These are phyloP conservation scores for Barnettozyma sucrosica DNA, from an alignment of 805 yeast species.

Conservation along the genomic window DNA sequence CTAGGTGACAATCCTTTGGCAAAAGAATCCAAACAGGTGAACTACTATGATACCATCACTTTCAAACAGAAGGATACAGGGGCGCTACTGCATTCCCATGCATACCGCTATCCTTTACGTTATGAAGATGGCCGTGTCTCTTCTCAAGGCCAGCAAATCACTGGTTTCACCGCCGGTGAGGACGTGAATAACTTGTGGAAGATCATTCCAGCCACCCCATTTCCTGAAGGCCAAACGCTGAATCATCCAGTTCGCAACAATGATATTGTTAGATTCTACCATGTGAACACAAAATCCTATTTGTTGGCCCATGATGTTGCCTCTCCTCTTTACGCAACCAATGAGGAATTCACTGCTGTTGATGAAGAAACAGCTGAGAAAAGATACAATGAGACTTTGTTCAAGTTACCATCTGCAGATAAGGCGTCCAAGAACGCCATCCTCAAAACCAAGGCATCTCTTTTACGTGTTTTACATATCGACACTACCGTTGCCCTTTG, in stretches of 20 bases:
- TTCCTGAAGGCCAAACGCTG: constrained; percentile 32
- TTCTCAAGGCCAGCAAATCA: constrained; percentile 91
- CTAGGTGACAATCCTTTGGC: constrained; percentile 79
- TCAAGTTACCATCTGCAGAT: constrained; percentile 60
- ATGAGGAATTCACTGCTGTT: constrained; percentile 85
- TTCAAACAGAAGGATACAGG: constrained; percentile 76
- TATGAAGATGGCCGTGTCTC: constrained; percentile 96
- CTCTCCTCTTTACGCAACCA: constrained; percentile 86
- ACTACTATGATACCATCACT: constrained; percentile 72
- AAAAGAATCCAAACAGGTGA: constrained; percentile 59
- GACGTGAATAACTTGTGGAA: constrained; percentile 82
- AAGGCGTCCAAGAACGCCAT: constrained; percentile 43
- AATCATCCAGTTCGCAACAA: constrained; percentile 58
- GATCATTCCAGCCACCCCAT: constrained; percentile 57
- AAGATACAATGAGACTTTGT: constrained; percentile 68
- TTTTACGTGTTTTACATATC: constrained; percentile 69
- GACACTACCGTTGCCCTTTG: constrained; percentile 90
- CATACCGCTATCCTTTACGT: constrained; percentile 69
- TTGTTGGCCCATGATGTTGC: constrained; percentile 93
- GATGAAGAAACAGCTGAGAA: constrained; percentile 50
- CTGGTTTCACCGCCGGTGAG: constrained; percentile 46
- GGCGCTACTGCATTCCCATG: constrained; percentile 81
- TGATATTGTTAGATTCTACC: constrained; percentile 73
- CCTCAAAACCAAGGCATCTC: constrained; percentile 65
- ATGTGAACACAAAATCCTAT: constrained; percentile 71